Evolutionary conservation across 805 yeast genomes (phyloP), one percentile per base, ranked within the genome.

Genomic region (Maudiozyma serrabonitensis): DNA sequence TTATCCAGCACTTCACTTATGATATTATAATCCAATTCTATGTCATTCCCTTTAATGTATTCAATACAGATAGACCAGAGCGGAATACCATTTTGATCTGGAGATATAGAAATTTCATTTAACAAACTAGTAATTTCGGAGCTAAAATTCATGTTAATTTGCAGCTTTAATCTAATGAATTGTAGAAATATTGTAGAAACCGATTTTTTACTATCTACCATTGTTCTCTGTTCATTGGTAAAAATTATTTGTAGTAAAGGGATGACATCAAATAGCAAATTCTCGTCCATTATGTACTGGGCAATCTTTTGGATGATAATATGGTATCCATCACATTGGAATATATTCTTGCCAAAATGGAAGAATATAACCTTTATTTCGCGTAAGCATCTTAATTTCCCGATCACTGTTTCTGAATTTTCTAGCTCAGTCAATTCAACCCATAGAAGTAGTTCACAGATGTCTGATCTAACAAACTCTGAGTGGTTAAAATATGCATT

Each of bases 401-500:
- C 56, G n/a, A 48, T 41, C 1, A 15, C 4, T 18, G 48, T 38
- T 7, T 21, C 37, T 2, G 56, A 39, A 1, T 35, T 21, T 31
- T 54, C 57, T 9, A 62, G 47, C 19, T 62, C 64, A 8, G 51
- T 45, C 9, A 60, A 34, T 16, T 57, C 45, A 55, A 60, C 59
- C 6, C 58, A 41, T 6, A 62, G 25, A 41, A 57, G 21, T 21
- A 12, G 7, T 38, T 26, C 16, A 26, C 37, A 26, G 12, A 52
- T 41, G 18, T 57, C 56, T 8, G 50, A 45, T 4, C 34, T 21
- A 23, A 26, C 34, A 16, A 49, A 35, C 8, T 40, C 8, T 9
- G 41, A 43, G 3, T 39, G 13, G 23, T 21, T 21, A 45, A 45
- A 35, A 23, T 42, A 41, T 9, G 46, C 41, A 2, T 43, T 46